Percentiles rank a stretch among this genome's conserved stretches.
These are phyloP conservation scores for Pestalotiopsis sp. DNA, from an alignment of 2,329 filamentous ascomycete species.

Conservation along the genomic window DNA sequence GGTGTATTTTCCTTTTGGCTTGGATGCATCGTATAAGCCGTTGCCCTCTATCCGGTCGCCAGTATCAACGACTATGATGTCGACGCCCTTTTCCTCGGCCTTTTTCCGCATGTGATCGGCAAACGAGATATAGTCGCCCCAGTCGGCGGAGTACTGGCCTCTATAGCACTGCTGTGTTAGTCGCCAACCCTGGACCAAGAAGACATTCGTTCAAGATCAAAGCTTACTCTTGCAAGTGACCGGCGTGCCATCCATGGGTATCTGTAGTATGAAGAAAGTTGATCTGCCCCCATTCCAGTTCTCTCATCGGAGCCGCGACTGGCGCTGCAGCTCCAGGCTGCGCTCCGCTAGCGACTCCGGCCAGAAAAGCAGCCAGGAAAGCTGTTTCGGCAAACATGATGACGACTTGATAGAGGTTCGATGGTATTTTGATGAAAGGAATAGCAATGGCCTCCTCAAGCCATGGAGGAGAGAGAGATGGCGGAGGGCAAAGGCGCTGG, in stretches of 20 bases:
- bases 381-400: slow-evolving; percentile 34
- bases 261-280: slow-evolving; percentile 98
- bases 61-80: slow-evolving; percentile 92
- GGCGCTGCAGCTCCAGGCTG: slow-evolving; percentile 84
- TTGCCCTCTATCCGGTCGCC: slow-evolving; percentile 94
- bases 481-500: background rate
- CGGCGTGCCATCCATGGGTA: slow-evolving; percentile 93
- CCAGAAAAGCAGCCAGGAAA: slow-evolving; percentile 40
- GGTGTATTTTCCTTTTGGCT: slow-evolving; percentile 85
- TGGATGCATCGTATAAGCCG: slow-evolving; percentile 87
- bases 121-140: slow-evolving; percentile 98
- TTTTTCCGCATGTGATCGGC: slow-evolving; percentile 77
- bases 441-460: background rate
- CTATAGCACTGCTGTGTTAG: slow-evolving; percentile 41
- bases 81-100: slow-evolving; percentile 77
- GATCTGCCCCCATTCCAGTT: slow-evolving; percentile 88
- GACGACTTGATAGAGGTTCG: background rate
- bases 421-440: background rate
- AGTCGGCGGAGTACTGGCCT: slow-evolving; percentile 91
- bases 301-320: slow-evolving; percentile 77
- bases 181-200: background rate
- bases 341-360: slow-evolving; percentile 46
- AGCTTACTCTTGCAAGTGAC: slow-evolving; percentile 84
- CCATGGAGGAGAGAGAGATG: background rate
- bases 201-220: background rate